phyloP scores from a whole-genome alignment of 1,284 basidiomycete genomes.

The Fistulina hepatica region DNA sequence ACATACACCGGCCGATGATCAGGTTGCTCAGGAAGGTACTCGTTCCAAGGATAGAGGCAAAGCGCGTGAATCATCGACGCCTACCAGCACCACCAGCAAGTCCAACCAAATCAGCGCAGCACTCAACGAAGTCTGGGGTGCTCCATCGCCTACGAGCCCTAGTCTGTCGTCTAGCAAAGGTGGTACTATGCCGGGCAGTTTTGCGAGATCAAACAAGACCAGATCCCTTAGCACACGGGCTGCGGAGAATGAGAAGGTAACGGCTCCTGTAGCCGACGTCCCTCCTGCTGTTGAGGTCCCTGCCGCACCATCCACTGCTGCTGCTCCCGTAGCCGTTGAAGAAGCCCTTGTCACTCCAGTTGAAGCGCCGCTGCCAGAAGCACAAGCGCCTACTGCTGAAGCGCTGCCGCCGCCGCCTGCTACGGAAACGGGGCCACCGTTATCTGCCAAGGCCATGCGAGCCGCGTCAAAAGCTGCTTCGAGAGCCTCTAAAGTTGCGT shows the following conservation, averaged over 20 bases:
- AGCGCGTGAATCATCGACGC: background rate
- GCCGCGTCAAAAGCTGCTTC: conserved; percentile 4
- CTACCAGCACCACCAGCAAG: conserved; percentile 2
- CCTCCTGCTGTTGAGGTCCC: too few relatives aligned
- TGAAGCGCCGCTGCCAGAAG: too few relatives aligned
- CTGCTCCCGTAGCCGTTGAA: too few relatives aligned
- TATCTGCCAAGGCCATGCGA: conserved; percentile 1
- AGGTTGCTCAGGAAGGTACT: conserved; percentile 1
- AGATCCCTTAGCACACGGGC: too few relatives aligned
- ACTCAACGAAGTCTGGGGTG: conserved; percentile 13
- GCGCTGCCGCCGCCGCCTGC: conserved; percentile 4
- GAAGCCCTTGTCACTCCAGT: too few relatives aligned
- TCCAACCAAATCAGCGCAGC: conserved; percentile 10
- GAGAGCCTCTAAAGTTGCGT: conserved; percentile 6
- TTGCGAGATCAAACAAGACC: too few relatives aligned
- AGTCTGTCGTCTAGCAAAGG: too few relatives aligned
- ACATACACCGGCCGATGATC: background rate
- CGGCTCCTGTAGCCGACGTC: too few relatives aligned
- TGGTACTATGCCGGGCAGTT: too few relatives aligned
- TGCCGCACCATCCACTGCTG: too few relatives aligned
- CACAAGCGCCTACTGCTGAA: background rate
- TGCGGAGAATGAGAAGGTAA: too few relatives aligned
- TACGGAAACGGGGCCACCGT: conserved; percentile 6
- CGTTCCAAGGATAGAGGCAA: background rate
- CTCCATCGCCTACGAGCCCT: too few relatives aligned